These are phyloP conservation scores for Cercospora sp. DNA, from an alignment of 2,329 filamentous ascomycete species.

Conservation along the genomic window DNA sequence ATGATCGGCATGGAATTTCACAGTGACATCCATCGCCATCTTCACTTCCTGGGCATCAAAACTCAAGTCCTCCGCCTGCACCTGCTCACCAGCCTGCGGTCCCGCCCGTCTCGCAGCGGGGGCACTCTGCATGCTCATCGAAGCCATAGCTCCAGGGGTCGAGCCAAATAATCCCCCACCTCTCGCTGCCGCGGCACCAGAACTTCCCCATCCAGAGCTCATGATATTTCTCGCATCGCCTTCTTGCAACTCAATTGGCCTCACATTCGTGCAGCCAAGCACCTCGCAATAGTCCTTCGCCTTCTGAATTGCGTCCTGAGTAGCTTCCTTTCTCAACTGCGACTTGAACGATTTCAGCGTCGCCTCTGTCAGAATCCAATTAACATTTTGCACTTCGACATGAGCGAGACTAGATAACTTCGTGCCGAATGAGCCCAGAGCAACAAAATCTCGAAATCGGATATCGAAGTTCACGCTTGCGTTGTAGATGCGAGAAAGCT, in stretches of 20 bases:
- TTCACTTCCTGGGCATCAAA: slow-evolving; percentile 29
- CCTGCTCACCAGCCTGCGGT: slow-evolving; percentile 7
- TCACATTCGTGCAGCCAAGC: slow-evolving; percentile 23
- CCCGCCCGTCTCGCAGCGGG: neutral
- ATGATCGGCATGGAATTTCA: slow-evolving; percentile 28
- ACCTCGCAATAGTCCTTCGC: slow-evolving; percentile 29
- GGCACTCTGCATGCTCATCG: neutral
- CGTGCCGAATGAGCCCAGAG: slow-evolving; percentile 25
- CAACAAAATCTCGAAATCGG: slow-evolving; percentile 30
- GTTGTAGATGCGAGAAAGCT: slow-evolving; percentile 18
- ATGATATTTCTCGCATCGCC: slow-evolving; percentile 12
- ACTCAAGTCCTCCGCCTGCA: slow-evolving; percentile 19
- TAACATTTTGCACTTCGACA: slow-evolving; percentile 22
- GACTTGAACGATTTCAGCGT: slow-evolving; percentile 25
- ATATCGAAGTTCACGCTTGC: slow-evolving; percentile 29
- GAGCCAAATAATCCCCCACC: neutral
- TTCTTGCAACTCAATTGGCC: slow-evolving; percentile 24
- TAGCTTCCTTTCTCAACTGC: slow-evolving; percentile 26
- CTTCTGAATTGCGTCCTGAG: slow-evolving; percentile 27
- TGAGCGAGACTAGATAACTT: slow-evolving; percentile 24
- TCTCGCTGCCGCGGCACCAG: neutral
- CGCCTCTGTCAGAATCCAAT: slow-evolving; percentile 24
- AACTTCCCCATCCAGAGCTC: neutral
- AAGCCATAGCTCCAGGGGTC: neutral
- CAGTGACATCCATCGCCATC: slow-evolving; percentile 27